phyloP scores from a whole-genome alignment of 2,329 filamentous ascomycete species.

The Aspergillus ochraceoroseus region DNA sequence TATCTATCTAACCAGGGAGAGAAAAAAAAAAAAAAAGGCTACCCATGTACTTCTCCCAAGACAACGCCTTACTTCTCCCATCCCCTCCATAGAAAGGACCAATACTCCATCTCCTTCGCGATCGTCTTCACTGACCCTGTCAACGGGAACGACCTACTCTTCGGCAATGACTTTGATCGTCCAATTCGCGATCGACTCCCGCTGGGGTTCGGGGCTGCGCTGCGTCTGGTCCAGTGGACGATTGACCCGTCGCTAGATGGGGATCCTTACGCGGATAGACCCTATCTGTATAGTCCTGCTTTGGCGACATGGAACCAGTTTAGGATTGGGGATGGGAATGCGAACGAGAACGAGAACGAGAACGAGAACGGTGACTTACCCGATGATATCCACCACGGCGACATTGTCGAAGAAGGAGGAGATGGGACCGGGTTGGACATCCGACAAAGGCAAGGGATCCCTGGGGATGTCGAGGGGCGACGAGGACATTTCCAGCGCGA shows the following conservation, averaged over 20 bases:
- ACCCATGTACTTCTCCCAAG: conserved; percentile 63
- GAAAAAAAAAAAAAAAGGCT: conserved; percentile 45
- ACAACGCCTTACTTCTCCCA: conserved; percentile 73
- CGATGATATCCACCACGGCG: conserved; percentile 44
- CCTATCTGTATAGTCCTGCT: conserved; percentile 79
- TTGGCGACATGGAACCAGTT: conserved; percentile 75
- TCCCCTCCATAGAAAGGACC: conserved; percentile 65
- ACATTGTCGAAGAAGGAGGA: conserved; percentile 62
- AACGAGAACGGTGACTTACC: conserved; percentile 25
- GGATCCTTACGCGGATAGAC: conserved; percentile 79
- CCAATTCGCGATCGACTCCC: conserved; percentile 83
- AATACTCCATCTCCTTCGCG: conserved; percentile 77
- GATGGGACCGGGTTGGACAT: conserved; percentile 50
- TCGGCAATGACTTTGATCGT: conserved; percentile 92
- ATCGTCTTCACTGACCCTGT: conserved; percentile 68
- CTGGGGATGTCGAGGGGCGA: conserved; percentile 50
- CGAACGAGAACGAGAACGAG: no score
- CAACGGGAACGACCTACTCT: conserved; percentile 68
- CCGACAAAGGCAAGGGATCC: conserved; percentile 49
- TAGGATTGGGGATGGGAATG: conserved; percentile 61
- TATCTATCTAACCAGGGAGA: neutral
- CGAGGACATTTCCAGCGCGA: conserved; percentile 59
- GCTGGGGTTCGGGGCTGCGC: conserved; percentile 76
- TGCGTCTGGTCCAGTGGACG: conserved; percentile 82
- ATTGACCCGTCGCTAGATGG: conserved; percentile 88